phyloP scores from a whole-genome alignment of 495 filamentous ascomycete genomes.

The Letharia columbiana region DNA sequence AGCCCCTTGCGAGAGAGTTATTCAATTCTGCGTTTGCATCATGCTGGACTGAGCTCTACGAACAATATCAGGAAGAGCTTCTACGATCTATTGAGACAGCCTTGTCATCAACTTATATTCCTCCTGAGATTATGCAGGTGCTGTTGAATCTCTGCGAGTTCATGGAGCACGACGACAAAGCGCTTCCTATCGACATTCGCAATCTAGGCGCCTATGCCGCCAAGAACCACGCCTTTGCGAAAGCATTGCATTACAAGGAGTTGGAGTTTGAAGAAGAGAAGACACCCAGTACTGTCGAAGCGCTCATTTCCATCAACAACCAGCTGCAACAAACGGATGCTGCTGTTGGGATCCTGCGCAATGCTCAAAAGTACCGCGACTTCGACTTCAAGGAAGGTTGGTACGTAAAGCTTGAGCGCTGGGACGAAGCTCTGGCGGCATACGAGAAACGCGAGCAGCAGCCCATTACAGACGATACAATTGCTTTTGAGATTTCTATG shows the following conservation, averaged over 20 bases:
- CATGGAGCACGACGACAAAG: conserved; percentile 99
- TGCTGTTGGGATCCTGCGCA: conserved; percentile 90
- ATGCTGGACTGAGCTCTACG: conserved; percentile 96
- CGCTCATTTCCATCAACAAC: conserved; percentile 96
- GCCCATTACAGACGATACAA: conserved; percentile 45
- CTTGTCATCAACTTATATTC: conserved; percentile 83
- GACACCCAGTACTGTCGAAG: conserved; percentile 89
- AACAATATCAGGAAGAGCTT: conserved; percentile 89
- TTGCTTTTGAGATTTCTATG: conserved; percentile 88
- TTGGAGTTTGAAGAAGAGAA: conserved; percentile 97
- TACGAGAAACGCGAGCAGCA: conserved; percentile 66
- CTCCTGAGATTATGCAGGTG: conserved; percentile 88
- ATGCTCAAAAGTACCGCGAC: conserved; percentile 88
- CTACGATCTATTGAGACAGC: conserved; percentile 93
- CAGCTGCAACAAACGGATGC: conserved; percentile 96
- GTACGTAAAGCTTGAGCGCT: conserved; percentile 96
- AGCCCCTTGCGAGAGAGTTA: conserved; percentile 79
- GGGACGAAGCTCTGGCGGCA: conserved; percentile 93
- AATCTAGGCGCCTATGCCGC: conserved; percentile 85
- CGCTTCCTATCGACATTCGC: conserved; percentile 92
- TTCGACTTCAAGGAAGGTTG: conserved; percentile 93
- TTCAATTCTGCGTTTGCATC: conserved; percentile 99
- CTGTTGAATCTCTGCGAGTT: conserved; percentile 96
- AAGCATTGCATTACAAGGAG: conserved; percentile 97
- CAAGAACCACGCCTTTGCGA: conserved; percentile 94